Conservation (phyloP, 371 early-diverging fungal genomes). For the Mortierella sp. region DNA sequence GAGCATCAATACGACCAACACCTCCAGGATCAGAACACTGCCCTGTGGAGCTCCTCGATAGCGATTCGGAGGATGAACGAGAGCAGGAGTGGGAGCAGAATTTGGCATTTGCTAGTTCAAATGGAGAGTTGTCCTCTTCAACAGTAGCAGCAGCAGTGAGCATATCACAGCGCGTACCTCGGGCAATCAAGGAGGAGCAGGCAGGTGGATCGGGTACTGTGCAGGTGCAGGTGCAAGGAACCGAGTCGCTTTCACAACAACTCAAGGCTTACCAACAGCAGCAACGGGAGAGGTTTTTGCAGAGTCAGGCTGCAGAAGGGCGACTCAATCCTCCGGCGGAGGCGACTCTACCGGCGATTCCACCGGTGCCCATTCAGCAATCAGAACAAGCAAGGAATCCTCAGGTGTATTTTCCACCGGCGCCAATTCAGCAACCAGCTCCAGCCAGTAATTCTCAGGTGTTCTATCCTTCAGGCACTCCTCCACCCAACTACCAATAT, state of each 20-base stretch:
- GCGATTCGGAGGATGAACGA: conserved; percentile 23
- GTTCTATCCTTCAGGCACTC: neutral
- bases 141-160: neutral
- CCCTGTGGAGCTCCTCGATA: conserved; percentile 24
- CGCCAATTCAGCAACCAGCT: neutral
- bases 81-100: neutral
- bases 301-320: neutral
- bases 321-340: neutral
- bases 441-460: neutral
- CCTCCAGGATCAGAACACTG: conserved; percentile 13
- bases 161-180: neutral
- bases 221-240: too few relatives aligned
- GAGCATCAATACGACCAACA: neutral
- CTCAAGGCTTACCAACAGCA: neutral
- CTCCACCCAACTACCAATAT: neutral
- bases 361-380: neutral
- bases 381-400: too few relatives aligned
- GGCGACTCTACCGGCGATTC: neutral
- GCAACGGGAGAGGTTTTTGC: conserved; percentile 1
- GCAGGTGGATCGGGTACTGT: neutral
- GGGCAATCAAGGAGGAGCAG: neutral
- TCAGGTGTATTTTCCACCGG: too few relatives aligned
- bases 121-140: neutral
- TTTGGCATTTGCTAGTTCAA: neutral
- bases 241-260: conserved; percentile 5